A percentile compares a stretch with the other conserved stretches of the same genome.
Evolutionary conservation across 2,329 filamentous ascomycete species (phyloP).

Genomic region (Fusarium bulbicola): DNA sequence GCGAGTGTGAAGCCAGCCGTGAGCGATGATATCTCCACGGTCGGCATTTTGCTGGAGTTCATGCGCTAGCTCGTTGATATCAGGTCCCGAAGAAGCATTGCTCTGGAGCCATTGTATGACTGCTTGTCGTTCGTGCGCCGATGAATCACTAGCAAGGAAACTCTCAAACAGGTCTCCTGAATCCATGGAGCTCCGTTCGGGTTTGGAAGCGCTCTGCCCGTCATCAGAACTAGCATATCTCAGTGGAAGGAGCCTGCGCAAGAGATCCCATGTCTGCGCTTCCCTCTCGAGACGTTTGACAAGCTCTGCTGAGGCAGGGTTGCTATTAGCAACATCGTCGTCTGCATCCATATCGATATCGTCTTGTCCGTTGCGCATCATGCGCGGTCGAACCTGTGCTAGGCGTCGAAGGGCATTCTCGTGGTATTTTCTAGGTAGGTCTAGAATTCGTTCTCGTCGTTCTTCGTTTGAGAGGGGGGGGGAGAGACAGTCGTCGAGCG

Average conservation of each 20-base stretch:
- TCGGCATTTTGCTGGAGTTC: conserved; percentile 81
- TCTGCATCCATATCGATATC: conserved; percentile 67
- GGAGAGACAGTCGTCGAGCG: conserved; percentile 78
- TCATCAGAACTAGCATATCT: conserved; percentile 61
- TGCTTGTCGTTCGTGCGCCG: conserved; percentile 79
- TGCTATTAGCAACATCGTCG: conserved; percentile 52
- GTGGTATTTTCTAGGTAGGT: conserved; percentile 68
- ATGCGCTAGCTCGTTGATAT: conserved; percentile 78
- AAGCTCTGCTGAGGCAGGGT: conserved; percentile 40
- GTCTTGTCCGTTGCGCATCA: conserved; percentile 48
- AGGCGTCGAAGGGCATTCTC: conserved; percentile 56
- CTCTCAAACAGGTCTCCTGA: conserved; percentile 65
- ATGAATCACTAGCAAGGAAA: conserved; percentile 77
- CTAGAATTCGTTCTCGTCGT: conserved; percentile 72
- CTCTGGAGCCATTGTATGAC: conserved; percentile 88
- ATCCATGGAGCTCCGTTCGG: conserved; percentile 13
- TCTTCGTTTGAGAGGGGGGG: conserved; percentile 59
- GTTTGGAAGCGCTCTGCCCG: conserved; percentile 47
- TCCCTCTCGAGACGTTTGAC: conserved; percentile 76
- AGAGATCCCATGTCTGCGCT: conserved; percentile 88
- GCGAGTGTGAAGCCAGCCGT: conserved; percentile 93
- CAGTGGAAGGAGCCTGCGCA: conserved; percentile 77
- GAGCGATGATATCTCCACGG: conserved; percentile 81
- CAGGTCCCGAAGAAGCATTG: conserved; percentile 74
- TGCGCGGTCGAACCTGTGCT: conserved; percentile 44